Evolutionary conservation across 2,329 filamentous ascomycete species (phyloP), one percentile per base, ranked within the genome.

Genomic region (Emmonsiellopsis sp.): DNA sequence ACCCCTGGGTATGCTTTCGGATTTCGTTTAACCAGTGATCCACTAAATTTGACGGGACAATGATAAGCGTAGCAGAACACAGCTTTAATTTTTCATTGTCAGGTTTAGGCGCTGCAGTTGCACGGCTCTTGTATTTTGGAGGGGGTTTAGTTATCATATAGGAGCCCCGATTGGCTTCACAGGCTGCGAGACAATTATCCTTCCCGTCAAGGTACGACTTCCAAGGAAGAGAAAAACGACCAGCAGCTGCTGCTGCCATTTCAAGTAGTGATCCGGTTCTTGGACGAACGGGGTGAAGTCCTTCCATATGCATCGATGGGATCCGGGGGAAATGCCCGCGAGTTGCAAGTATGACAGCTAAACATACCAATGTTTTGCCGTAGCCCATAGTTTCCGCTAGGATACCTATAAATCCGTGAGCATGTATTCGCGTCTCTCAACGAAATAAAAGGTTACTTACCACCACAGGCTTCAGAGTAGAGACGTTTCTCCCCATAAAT

Each of bases 331-430:
- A 79, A 56, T 91, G 79, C 34, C 83, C 75, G 60, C 80, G 83
- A 0, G 88, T 95, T 2, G 88, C 84, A 31, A 94, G 74, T 40
- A 96, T 83, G 2, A 89, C 71, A 6, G 85, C 77, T 14, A 97
- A 71, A 58, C 87, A 92, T 9, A 96, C 95, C 31, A 96, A 71
- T 0, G 92, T 96, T 72, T 96, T 97, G 0, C 92, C 91, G 46
- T 74, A 72, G 33, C 78, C 78, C 74, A 76, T 77, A 13, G 72
- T 74, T 53, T 75, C 73, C 8, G 73, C 71, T 27, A 75, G 66
- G 31, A 75, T 73, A 2, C 71, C 66, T 71, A 40, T 45, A 7
- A 34, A 31, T 40, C 49, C 34, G 39, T 51, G 40, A 54, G 40
- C 34, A 27, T 52, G 56, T 49, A 50, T 42, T 17, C 32, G 21